Base-by-base conservation (phyloP, 2,329 filamentous ascomycete genomes). In the Dactylellina sp. region DNA sequence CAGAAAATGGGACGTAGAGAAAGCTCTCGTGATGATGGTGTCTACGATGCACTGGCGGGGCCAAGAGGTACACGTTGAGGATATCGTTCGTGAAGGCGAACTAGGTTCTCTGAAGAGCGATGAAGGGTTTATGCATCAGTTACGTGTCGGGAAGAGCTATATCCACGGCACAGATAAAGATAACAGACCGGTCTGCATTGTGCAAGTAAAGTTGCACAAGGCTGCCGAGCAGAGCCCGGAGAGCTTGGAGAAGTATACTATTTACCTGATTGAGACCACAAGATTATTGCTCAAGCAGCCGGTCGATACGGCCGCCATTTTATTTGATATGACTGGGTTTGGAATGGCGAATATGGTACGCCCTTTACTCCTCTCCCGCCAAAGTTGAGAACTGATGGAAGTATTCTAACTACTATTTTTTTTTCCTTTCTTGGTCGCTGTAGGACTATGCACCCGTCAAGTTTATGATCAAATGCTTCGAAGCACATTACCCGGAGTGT, bases 381-480 rank as follows among this genome's bases (percentile, higher is more conserved):
- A 14, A 2, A 7, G 7, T 49, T 7, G 4, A 57, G 16, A 44
- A 28, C 18, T 2, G 44, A 42, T 7, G 22, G 24, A 25, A 22
- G 12, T 14, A 52, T 52, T 14, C 14, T 6, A 12, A 12, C 16
- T 44, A 7, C 12, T 16, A n/a, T 14, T 1, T 16, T 5, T 3
- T 39, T n/a, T n/a, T n/a, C n/a, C n/a, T n/a, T 6, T 35, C 12
- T 35, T 35, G 32, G 32, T 47, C 12, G 14, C 3, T 39, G 20
- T 65, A 90, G 88, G 95, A 99, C 81, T 98, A 98, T 81, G 88
- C 91, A 0, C 94, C 95, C 0, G 92, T 99, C 66, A 99, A 97
- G 80, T 99, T 98, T 83, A 97, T 99, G 90, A 97, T 99, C 82
- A 96, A 97, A 82, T 97, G 93, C 81, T 99, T 99, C 80, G 95